Evolutionary conservation across 176 grass and related monocot species (phyloP).

Genomic region (Juncus effusus): DNA sequence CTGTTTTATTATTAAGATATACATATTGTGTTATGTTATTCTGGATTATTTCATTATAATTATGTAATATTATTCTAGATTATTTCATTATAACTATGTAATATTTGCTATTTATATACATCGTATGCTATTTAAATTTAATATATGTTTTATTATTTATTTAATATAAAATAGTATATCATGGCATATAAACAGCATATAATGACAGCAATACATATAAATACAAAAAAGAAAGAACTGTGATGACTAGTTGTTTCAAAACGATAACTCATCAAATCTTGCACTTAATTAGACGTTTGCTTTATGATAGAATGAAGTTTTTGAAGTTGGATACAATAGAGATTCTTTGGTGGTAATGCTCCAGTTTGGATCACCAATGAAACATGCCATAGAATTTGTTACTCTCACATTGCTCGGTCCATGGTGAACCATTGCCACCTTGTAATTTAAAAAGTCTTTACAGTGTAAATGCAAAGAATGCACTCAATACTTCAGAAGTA

Average conservation of each 20-base stretch:
- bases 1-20: too few species aligned
- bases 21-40: neutral
- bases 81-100: neutral
- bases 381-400: neutral
- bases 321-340: neutral
- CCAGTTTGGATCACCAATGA: neutral
- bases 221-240: neutral
- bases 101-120: neutral
- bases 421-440: neutral
- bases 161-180: neutral
- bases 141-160: neutral
- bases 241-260: neutral
- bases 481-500: too few species aligned
- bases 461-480: too few species aligned
- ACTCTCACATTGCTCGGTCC: neutral
- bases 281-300: neutral
- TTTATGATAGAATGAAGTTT: too few species aligned
- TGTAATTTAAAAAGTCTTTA: too few species aligned
- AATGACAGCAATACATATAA: too few species aligned
- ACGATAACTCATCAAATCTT: conserved; percentile 1
- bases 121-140: neutral
- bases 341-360: neutral
- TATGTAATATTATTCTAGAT: neutral
- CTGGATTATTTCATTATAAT: neutral
- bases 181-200: too few species aligned